Percentiles rank a stretch among this genome's conserved stretches.
Evolutionary conservation across 768 basidiomycete genomes (phyloP).

Genomic region (Russula lepida): DNA sequence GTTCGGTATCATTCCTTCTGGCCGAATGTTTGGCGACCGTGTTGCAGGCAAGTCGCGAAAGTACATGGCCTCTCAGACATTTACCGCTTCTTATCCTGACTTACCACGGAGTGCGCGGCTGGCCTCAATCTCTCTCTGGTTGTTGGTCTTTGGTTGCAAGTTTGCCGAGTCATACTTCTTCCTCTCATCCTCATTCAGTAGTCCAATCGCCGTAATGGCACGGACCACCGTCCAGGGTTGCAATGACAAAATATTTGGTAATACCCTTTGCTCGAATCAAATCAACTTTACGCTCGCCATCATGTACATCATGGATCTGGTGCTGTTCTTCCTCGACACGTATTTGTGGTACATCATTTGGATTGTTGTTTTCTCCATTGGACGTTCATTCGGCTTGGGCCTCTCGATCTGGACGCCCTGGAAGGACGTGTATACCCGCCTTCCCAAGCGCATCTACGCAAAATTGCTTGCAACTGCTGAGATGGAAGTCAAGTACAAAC

Average conservation of each 20-base stretch:
- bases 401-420: constrained; percentile 99
- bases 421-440: constrained; percentile 92
- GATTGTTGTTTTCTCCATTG: constrained; percentile 91
- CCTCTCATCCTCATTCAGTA: constrained; percentile 92
- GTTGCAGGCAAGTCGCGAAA: constrained; percentile 97
- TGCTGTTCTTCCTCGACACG: constrained; percentile 98
- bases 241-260: constrained; percentile 75
- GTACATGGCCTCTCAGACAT: constrained; percentile 97
- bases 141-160: constrained; percentile 94
- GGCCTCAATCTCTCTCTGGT: constrained; percentile 83
- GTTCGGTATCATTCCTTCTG: constrained; percentile 88
- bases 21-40: constrained; percentile 97
- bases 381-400: constrained; percentile 83
- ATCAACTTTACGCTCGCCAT: constrained; percentile 90
- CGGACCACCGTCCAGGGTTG: constrained; percentile 90
- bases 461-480: constrained; percentile 92
- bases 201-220: constrained; percentile 94
- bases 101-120: constrained; percentile 64
- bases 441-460: constrained; percentile 97
- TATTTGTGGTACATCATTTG: constrained; percentile 99
- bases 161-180: constrained; percentile 97
- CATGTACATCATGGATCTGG: constrained; percentile 99
- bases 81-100: constrained; percentile 92
- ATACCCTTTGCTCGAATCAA: constrained; percentile 78
- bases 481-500: constrained; percentile 99